Percentiles rank a stretch among this genome's conserved stretches.
phyloP scores from a whole-genome alignment of 1,284 basidiomycete species.

The Volvariella surrecta region DNA sequence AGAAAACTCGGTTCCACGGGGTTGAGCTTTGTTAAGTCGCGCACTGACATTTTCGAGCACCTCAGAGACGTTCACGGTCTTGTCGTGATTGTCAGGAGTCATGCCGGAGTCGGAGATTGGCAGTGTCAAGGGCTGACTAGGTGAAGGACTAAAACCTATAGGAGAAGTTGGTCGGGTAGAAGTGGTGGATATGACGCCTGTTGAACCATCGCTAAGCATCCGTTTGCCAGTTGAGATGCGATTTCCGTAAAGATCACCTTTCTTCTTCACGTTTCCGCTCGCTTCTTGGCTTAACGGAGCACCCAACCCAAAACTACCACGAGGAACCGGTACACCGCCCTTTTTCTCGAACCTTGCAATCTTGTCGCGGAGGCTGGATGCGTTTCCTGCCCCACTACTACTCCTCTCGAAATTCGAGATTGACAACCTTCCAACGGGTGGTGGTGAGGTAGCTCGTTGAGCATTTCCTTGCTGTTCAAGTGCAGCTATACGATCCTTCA shows the following conservation, averaged over 20 bases:
- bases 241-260: constrained; percentile 66
- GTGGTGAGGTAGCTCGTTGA: constrained; percentile 20
- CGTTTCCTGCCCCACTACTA: constrained; percentile 20
- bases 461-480: constrained; percentile 49
- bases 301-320: constrained; percentile 65
- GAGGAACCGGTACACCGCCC: constrained; percentile 65
- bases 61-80: no score
- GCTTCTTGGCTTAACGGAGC: constrained; percentile 41
- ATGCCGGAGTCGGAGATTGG: no score
- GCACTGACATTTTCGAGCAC: constrained; percentile 1
- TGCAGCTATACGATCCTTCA: constrained; percentile 72
- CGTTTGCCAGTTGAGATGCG: constrained; percentile 40
- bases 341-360: constrained; percentile 73
- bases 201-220: constrained; percentile 22
- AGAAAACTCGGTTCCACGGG: constrained; percentile 23
- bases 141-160: constrained; percentile 10
- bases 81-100: no score
- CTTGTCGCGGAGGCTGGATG: constrained; percentile 43
- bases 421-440: constrained; percentile 20
- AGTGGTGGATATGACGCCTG: constrained; percentile 12
- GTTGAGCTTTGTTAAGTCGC: constrained; percentile 10
- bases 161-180: constrained; percentile 13
- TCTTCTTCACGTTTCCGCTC: constrained; percentile 34
- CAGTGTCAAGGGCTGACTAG: constrained; percentile 5
- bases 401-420: constrained; percentile 11